A percentile compares a stretch with the other conserved stretches of the same genome.
Evolutionary conservation across 2,329 filamentous ascomycete genomes (phyloP).

Genomic region (Fusarium armeniacum): DNA sequence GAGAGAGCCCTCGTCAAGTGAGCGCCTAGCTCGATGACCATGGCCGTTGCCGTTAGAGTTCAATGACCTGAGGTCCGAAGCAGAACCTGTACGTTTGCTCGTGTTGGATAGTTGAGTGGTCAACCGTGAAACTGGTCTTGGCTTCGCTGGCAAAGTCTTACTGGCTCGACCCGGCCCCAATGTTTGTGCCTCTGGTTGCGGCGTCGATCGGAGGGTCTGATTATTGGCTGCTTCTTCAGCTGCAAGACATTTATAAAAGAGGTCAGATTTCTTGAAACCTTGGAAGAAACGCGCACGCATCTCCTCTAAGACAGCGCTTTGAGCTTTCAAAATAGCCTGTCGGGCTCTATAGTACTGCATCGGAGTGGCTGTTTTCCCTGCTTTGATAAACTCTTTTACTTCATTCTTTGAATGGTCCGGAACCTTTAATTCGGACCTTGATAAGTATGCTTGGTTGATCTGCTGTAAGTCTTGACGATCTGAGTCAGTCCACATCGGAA

Average conservation of each 20-base stretch:
- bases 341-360: slow-evolving; percentile 87
- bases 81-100: slow-evolving; percentile 61
- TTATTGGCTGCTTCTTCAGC: slow-evolving; percentile 78
- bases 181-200: slow-evolving; percentile 45
- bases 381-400: slow-evolving; percentile 83
- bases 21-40: slow-evolving; percentile 69
- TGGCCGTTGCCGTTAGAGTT: slow-evolving; percentile 54
- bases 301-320: slow-evolving; percentile 85
- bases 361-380: slow-evolving; percentile 80
- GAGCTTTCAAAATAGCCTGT: slow-evolving; percentile 82
- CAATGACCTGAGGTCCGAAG: slow-evolving; percentile 61
- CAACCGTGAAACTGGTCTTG: slow-evolving; percentile 61
- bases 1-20: slow-evolving; percentile 73
- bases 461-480: slow-evolving; percentile 90
- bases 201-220: slow-evolving; percentile 44
- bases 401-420: slow-evolving; percentile 75
- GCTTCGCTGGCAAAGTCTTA: slow-evolving; percentile 60
- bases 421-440: slow-evolving; percentile 84
- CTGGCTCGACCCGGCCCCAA: slow-evolving; percentile 49
- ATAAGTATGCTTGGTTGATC: slow-evolving; percentile 91
- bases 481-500: slow-evolving; percentile 82
- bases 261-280: slow-evolving; percentile 89
- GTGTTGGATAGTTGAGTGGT: slow-evolving; percentile 55
- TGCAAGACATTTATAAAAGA: slow-evolving; percentile 96
- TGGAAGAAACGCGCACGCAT: slow-evolving; percentile 86